Conservation (phyloP, 2,329 filamentous ascomycete species). For the Teratosphaeriaceae sp. region DNA sequence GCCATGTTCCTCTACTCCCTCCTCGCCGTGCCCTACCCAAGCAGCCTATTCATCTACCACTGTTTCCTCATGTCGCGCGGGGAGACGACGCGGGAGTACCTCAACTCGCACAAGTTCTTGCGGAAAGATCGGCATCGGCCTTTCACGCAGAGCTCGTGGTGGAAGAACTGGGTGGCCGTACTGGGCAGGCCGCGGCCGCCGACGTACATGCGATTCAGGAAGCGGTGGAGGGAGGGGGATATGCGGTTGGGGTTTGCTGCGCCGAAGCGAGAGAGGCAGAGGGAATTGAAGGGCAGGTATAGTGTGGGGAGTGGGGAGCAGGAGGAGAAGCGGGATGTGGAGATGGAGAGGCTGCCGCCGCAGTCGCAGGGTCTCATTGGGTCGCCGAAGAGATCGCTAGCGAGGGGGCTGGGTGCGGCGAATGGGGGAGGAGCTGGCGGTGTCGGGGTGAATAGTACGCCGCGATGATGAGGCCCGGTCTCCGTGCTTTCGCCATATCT, state of each 20-base stretch:
- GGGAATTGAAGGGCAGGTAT: constrained; percentile 46
- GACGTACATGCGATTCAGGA: constrained; percentile 85
- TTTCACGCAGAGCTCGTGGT: constrained; percentile 67
- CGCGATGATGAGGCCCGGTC: constrained; percentile 3
- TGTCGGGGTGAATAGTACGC: constrained; percentile 8
- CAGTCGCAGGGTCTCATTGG: too few species aligned
- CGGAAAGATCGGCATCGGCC: constrained; percentile 88
- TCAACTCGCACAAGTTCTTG: constrained; percentile 91
- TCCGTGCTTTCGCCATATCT: neutral
- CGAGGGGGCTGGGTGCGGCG: neutral
- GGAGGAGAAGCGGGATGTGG: constrained; percentile 5
- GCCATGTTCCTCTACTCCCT: constrained; percentile 82
- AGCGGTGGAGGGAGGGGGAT: constrained; percentile 68
- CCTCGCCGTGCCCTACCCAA: constrained; percentile 70
- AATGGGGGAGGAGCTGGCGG: neutral
- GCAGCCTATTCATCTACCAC: constrained; percentile 80
- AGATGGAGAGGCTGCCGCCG: constrained; percentile 10
- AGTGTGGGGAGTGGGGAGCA: constrained; percentile 10
- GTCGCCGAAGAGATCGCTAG: neutral
- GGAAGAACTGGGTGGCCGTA: constrained; percentile 76
- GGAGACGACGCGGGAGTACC: constrained; percentile 92
- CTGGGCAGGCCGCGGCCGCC: constrained; percentile 77
- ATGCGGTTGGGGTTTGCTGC: constrained; percentile 61
- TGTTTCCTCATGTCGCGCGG: constrained; percentile 83
- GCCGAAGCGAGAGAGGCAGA: constrained; percentile 40